phyloP scores from a whole-genome alignment of 2,329 filamentous ascomycete genomes.

The Pyricularia pennisetigena region DNA sequence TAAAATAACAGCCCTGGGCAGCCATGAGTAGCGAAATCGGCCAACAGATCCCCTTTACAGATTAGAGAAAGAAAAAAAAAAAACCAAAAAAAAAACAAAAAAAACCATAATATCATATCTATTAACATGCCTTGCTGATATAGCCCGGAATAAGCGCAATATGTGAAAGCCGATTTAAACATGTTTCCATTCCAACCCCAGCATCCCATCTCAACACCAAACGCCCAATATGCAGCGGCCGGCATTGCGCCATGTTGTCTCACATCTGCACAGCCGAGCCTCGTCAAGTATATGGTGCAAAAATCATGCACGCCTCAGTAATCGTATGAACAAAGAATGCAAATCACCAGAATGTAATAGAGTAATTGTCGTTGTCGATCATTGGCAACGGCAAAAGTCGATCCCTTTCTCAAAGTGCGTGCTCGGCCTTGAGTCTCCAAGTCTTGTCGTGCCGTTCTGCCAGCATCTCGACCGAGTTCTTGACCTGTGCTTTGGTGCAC shows the following conservation, averaged over 20 bases:
- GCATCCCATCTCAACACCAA: background rate
- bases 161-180: background rate
- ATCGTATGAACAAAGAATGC: background rate
- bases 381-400: background rate
- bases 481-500: constrained; percentile 60
- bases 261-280: background rate
- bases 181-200: background rate
- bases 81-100: background rate
- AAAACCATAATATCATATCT: background rate
- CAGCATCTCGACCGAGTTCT: constrained; percentile 55
- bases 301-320: background rate
- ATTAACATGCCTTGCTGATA: background rate
- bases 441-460: constrained; percentile 57
- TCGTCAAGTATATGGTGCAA: background rate
- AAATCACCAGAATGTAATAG: background rate
- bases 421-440: constrained; percentile 40
- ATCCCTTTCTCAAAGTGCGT: background rate
- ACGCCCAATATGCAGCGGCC: background rate
- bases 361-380: background rate
- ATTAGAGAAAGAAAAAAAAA: background rate
- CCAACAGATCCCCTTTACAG: too few species aligned
- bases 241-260: background rate
- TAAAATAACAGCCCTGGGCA: background rate
- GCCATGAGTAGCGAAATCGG: too few species aligned
- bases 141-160: background rate